Evolutionary conservation across 495 filamentous ascomycete genomes (phyloP), one percentile per base, ranked within the genome.

Genomic region (Xylaria venustula): DNA sequence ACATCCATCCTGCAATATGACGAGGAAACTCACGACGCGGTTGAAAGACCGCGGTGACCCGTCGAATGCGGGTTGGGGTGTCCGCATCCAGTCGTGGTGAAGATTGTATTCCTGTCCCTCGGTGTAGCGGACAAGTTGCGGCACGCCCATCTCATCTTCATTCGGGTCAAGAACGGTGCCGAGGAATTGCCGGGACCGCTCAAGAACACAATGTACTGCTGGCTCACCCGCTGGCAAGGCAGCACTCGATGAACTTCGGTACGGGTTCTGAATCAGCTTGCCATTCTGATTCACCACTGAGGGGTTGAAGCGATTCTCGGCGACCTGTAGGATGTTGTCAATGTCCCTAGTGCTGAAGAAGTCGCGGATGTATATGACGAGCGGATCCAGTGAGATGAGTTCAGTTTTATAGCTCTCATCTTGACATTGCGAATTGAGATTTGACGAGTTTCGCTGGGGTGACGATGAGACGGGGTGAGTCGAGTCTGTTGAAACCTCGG

Each of bases 61-160:
- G 4, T 54, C 54, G 54, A 63, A 67, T 60, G 71, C 48, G n/a
- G 67, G 30, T 63, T 73, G 63, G 25, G 60, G 67, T 37, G 62
- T 64, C 19, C 70, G 68, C 63, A 71, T 80, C 79, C 78, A 81
- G 67, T 82, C 78, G 51, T 76, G 73, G 54, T 81, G 79, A 5
- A 70, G 53, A 53, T 80, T 77, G 69, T 80, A 81, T 19, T 67
- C 62, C 63, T 81, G 71, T 0, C 76, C 78, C 4, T 68, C 56
- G 1, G 67, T 67, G 60, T 82, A 82, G 7, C 72, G 73, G 19
- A 82, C 79, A 14, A 82, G 66, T 63, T 82, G 79, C 26, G 79
- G 76, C 1, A 75, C 73, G 0, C 78, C 78, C 69, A 81, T 78
- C 59, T 79, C 76, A 61, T 80, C 75, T 63, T 73, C 74, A 0